A percentile compares a stretch with the other conserved stretches of the same genome.
These are phyloP conservation scores for Colletotrichum sp. DNA, from an alignment of 2,329 filamentous ascomycete species.

Conservation along the genomic window DNA sequence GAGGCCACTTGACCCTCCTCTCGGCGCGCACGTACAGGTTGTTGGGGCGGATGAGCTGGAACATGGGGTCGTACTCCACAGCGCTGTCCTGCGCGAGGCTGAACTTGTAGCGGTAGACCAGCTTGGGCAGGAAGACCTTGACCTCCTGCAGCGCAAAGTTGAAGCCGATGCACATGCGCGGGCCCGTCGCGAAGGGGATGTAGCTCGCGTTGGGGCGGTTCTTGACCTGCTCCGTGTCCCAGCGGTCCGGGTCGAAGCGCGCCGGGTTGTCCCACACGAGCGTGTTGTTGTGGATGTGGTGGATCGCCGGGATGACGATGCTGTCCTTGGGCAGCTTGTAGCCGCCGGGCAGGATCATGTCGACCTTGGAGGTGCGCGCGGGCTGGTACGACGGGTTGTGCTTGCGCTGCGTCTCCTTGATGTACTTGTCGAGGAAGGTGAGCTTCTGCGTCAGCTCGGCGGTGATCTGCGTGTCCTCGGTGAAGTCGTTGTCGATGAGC, in stretches of 20 bases:
- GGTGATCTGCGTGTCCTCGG: conserved; percentile 47
- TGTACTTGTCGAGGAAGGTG: conserved; percentile 58
- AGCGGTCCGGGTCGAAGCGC: conserved; percentile 64
- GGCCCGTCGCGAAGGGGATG: conserved; percentile 63
- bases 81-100: conserved; percentile 51
- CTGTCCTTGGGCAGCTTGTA: conserved; percentile 58
- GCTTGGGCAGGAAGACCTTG: conserved; percentile 62
- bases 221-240: conserved; percentile 60
- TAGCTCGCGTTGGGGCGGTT: conserved; percentile 56
- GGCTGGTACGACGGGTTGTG: conserved; percentile 69
- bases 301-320: conserved; percentile 59
- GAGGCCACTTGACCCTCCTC: conserved; percentile 54
- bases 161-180: conserved; percentile 66
- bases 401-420: conserved; percentile 65
- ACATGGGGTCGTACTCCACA: conserved; percentile 64
- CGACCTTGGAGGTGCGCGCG: conserved; percentile 58
- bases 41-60: conserved; percentile 60
- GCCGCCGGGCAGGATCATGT: conserved; percentile 63
- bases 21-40: conserved; percentile 59
- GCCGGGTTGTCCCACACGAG: conserved; percentile 62
- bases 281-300: conserved; percentile 58
- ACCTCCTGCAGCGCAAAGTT: conserved; percentile 68
- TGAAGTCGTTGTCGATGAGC: conserved; percentile 53
- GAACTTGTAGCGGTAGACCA: conserved; percentile 65
- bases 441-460: conserved; percentile 53